A percentile compares a stretch with the other conserved stretches of the same genome.
phyloP scores from a whole-genome alignment of 768 basidiomycete genomes.

The Pluteus cervinus region DNA sequence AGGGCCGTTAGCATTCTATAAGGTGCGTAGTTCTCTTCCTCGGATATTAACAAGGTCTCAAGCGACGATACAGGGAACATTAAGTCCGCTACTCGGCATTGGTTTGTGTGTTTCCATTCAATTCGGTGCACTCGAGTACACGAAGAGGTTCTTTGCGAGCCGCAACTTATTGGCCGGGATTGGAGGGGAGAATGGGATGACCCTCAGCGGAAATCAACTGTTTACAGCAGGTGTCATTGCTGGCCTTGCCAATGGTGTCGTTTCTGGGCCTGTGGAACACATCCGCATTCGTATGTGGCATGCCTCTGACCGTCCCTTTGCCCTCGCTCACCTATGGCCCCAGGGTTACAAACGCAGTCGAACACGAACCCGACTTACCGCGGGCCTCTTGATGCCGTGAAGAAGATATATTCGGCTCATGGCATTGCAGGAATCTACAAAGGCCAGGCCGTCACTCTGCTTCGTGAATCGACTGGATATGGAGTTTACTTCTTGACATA shows the following conservation, averaged over 20 bases:
- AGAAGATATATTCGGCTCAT: slow-evolving; percentile 69
- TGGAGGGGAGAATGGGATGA: slow-evolving; percentile 62
- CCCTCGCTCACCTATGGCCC: slow-evolving; percentile 6
- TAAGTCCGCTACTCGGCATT: slow-evolving; percentile 87
- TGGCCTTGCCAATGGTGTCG: slow-evolving; percentile 85
- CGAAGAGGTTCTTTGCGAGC: slow-evolving; percentile 72
- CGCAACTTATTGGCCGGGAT: slow-evolving; percentile 52
- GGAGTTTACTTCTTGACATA: slow-evolving; percentile 89
- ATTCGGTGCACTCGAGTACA: slow-evolving; percentile 83
- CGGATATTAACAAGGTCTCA: slow-evolving; percentile 3
- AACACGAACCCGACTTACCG: slow-evolving; percentile 67
- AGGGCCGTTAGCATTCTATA: slow-evolving; percentile 92
- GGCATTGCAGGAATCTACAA: slow-evolving; percentile 89
- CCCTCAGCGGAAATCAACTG: slow-evolving; percentile 58
- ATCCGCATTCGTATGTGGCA: slow-evolving; percentile 80
- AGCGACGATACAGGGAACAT: slow-evolving; percentile 58
- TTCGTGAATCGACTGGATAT: slow-evolving; percentile 78
- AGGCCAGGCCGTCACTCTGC: slow-evolving; percentile 84
- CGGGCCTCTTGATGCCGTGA: slow-evolving; percentile 86
- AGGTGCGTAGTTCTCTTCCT: slow-evolving; percentile 39
- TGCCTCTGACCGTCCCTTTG: slow-evolving; percentile 5
- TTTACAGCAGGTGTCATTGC: slow-evolving; percentile 76
- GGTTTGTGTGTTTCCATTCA: slow-evolving; percentile 96
- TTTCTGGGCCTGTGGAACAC: slow-evolving; percentile 95
- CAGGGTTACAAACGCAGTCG: slow-evolving; percentile 90